Evolutionary conservation across 495 filamentous ascomycete genomes (phyloP), one percentile per base, ranked within the genome.

Genomic region (Cudoniella acicularis): DNA sequence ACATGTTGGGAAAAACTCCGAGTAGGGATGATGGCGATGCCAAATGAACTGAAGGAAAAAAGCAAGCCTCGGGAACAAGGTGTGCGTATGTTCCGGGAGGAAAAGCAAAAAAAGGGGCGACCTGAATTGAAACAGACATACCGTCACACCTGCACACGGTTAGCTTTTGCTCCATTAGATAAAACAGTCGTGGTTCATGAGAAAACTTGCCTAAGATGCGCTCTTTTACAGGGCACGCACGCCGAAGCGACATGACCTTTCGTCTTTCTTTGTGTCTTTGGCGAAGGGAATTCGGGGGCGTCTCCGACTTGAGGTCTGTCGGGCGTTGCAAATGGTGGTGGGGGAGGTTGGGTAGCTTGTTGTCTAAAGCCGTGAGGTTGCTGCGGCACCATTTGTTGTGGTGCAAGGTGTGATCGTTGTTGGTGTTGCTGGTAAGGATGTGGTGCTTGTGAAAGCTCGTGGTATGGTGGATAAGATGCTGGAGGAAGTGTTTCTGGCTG

Each of bases 241-340:
- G 94, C 94, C 30, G 92, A 96, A 36, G 93, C 91, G 49, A 98
- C 94, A 76, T 98, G 94, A 11, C 91, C 91, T 68, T 98, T 98
- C 8, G 91, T 87, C 65, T 92, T 89, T 62, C 92, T 82, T 16
- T 91, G 89, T 6, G 86, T 76, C 62, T 87, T 90, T n/a, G 79
- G 75, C 43, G 78, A 78, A 4, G 70, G 65, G 41, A 71, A 75
- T 2, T 74, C 67, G 20, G 68, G 26, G 2, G 20, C 47, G 13
- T 66, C 63, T 45, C 51, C 45, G 21, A 49, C 54, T 53, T 56
- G 41, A 17, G 57, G 45, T 49, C 60, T 49, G 49, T 79, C 76
- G 26, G 76, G 71, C 36, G 77, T 62, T 46, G 75, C 48, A 53
- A 70, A 72, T 49, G 66, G 54, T 20, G 64, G 41, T 10, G 67